Evolutionary conservation across 345 rosid genomes (phyloP), one percentile per base, ranked within the genome.

Genomic region (Eutrema japonicum): DNA sequence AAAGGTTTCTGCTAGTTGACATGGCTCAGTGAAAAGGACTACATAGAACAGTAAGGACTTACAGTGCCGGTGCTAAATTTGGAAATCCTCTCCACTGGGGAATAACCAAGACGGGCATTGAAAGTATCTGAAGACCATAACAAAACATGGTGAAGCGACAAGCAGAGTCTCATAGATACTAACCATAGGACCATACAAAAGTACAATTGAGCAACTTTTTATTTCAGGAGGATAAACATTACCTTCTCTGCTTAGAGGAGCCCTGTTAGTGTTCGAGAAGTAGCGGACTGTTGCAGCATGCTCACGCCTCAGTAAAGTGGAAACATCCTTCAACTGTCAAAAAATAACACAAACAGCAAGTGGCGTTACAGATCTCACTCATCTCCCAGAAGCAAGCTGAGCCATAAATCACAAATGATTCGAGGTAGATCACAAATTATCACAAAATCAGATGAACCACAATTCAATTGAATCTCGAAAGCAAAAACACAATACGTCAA

Each of bases 281-380:
- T 88, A 89, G 6, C 89, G 87, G 49, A 79, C 75, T 59, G 80
- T 78, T 73, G 75, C 16, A 13, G 83, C 83, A 64, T 63, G 82
- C 60, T 88, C 89, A 30, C 82, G 85, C 61, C 81, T 76, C 62
- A 86, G 70, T 49, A 88, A 71, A 45, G 53, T 77, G 6, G 93
- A 70, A 79, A 82, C 81, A 83, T 74, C 77, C 78, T 83, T 78
- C 73, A 93, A 68, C 98, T 93, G 83, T 60, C 35, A 56, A 66
- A 38, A 50, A 49, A 60, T 6, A 58, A 22, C 8, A 22, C 10
- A 38, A 59, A 6, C 11, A 38, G 12, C 13, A 64, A 40, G 12
- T 52, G 16, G 36, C 22, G 53, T 77, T 26, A 77, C 6, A 71
- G 57, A 60, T 68, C 79, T 68, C 74, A 75, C 30, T 58, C 10